Base-by-base conservation (phyloP, 768 basidiomycete genomes). In the Mycena crocata region DNA sequence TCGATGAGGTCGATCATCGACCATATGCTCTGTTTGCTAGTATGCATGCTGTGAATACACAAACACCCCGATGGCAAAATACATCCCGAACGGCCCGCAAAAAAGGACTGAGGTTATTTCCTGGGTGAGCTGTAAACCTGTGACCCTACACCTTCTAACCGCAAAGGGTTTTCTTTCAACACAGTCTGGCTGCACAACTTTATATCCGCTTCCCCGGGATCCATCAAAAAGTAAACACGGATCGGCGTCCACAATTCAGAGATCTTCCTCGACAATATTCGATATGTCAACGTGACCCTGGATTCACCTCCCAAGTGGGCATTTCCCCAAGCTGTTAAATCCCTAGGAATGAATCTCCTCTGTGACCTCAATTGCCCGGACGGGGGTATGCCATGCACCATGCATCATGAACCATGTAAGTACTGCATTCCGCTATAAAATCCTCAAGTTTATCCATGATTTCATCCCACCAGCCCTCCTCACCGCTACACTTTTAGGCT, bases 241-340 rank as follows among this genome's bases (percentile, higher is more conserved):
- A 62, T 62, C 31, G 23, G 12, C 44, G 40, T 55, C 44, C 52
- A 35, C 31, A 17, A 58, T 64, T 57, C 24, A 40, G 31, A 7
- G 44, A 48, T 52, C 48, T 31, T 35, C 48, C 31, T 55, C 35
- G 32, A n/a, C n/a, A 55, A 37, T 45, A 37, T 48, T 45, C 50
- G n/a, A 61, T 62, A 13, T 15, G 40, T 45, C 23, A 44, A 8
- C 19, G 49, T 54, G 40, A 35, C 51, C 37, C 61, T 37, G 30
- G 13, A 40, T 26, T 50, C 44, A 31, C 39, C 50, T 46, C 46
- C 35, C 7, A 23, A 17, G n/a, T 39, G 48, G 35, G 31, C 19
- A 21, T 64, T 64, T 45, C 32, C 30, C 57, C 50, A 35, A 48
- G 48, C 57, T 64, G 63, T 58, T 64, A 58, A 40, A 44, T 28